These are phyloP conservation scores for Alternaria arborescens DNA, from an alignment of 2,329 filamentous ascomycete genomes.

Conservation along the genomic window DNA sequence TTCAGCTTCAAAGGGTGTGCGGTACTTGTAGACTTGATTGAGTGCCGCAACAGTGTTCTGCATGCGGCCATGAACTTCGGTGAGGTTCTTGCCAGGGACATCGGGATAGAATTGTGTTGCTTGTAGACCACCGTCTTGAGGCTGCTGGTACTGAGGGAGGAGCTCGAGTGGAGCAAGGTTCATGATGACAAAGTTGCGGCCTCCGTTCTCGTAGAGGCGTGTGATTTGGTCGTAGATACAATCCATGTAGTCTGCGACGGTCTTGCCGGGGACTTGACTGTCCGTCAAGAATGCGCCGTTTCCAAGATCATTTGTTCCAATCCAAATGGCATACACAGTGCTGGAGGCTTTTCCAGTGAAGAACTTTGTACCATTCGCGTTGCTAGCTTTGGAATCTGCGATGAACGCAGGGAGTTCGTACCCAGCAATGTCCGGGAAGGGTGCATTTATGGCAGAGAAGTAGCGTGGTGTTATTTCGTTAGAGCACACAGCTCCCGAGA, in stretches of 20 bases:
- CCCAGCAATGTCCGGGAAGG: constrained; percentile 65
- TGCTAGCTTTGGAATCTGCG: constrained; percentile 51
- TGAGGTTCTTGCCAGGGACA: constrained; percentile 58
- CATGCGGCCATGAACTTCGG: constrained; percentile 62
- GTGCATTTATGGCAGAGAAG: constrained; percentile 59
- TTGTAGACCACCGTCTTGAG: constrained; percentile 55
- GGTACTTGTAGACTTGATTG: constrained; percentile 63
- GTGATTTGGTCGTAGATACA: constrained; percentile 73
- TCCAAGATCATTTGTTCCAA: constrained; percentile 82
- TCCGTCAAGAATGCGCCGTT: constrained; percentile 71
- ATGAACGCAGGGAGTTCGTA: constrained; percentile 60
- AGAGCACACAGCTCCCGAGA: constrained; percentile 75
- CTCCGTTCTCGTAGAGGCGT: constrained; percentile 70
- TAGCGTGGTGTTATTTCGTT: constrained; percentile 70
- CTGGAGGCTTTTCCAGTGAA: constrained; percentile 61
- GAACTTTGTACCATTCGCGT: constrained; percentile 52
- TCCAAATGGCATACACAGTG: constrained; percentile 80
- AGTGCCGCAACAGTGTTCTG: constrained; percentile 59
- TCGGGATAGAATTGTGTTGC: constrained; percentile 58
- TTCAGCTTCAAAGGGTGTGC: constrained; percentile 58
- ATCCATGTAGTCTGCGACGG: constrained; percentile 70
- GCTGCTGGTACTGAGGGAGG: constrained; percentile 70
- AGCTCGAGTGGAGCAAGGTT: constrained; percentile 73
- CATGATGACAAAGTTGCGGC: constrained; percentile 74
- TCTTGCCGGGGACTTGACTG: constrained; percentile 66